phyloP scores from a whole-genome alignment of 176 grass and related monocot species.

The Miscanthus lutarioriparius region DNA sequence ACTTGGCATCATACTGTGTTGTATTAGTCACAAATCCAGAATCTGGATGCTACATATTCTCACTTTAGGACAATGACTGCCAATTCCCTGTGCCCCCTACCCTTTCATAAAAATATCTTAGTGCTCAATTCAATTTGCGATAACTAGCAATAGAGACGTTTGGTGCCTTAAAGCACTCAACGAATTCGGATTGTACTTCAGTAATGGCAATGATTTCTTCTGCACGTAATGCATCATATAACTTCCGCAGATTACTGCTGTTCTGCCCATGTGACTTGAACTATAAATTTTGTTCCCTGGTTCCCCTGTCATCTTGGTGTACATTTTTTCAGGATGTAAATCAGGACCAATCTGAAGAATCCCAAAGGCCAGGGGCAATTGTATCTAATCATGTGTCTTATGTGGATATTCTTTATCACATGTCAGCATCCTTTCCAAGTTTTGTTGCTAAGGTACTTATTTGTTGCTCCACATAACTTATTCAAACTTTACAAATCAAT shows the following conservation, averaged over 20 bases:
- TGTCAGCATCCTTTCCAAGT: constrained; percentile 90
- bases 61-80: neutral
- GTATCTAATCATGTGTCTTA: constrained; percentile 92
- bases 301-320: neutral
- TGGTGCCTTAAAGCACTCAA: neutral
- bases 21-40: neutral
- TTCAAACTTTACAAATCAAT: neutral
- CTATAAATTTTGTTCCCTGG: constrained; percentile 6
- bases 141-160: neutral
- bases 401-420: constrained; percentile 97
- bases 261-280: neutral
- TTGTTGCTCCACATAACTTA: neutral
- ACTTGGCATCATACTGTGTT: neutral
- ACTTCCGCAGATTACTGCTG: neutral
- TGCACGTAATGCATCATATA: neutral
- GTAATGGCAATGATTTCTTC: neutral
- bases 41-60: neutral
- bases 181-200: neutral
- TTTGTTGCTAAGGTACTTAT: constrained; percentile 89
- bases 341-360: constrained; percentile 43
- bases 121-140: constrained; percentile 2
- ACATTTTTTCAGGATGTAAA: constrained; percentile 53
- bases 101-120: neutral
- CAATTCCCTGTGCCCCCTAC: neutral
- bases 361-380: constrained; percentile 61